These are phyloP conservation scores for Fraxinus quadrangulata DNA, from an alignment of 257 asterid species.

Conservation along the genomic window DNA sequence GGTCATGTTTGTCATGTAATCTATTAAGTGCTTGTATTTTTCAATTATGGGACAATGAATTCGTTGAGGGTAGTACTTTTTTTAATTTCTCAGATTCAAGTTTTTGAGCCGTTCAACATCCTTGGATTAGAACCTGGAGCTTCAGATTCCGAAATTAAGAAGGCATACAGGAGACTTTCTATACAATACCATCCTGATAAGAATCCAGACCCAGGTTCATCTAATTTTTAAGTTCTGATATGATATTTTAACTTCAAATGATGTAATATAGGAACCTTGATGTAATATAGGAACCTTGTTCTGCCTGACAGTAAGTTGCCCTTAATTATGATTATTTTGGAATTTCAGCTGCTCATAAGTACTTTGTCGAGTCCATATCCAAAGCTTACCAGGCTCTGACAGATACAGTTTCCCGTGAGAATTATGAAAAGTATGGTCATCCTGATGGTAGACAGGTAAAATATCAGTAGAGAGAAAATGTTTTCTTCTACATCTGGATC, in stretches of 20 bases:
- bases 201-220: constrained; percentile 92
- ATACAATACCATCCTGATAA: constrained; percentile 95
- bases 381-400: constrained; percentile 98
- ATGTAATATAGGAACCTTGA: constrained; percentile 7
- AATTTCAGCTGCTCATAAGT: constrained; percentile 81
- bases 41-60: background rate
- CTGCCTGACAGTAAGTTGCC: background rate
- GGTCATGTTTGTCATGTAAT: background rate
- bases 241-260: constrained; percentile 18
- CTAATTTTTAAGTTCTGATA: constrained; percentile 17
- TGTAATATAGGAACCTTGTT: constrained; percentile 4
- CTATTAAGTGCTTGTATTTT: background rate
- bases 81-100: constrained; percentile 59
- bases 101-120: constrained; percentile 86
- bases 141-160: constrained; percentile 80
- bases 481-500: constrained; percentile 22
- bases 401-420: constrained; percentile 90
- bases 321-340: constrained; percentile 24
- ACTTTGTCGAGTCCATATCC: constrained; percentile 82
- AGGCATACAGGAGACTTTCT: constrained; percentile 92
- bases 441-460: constrained; percentile 99
- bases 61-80: constrained; percentile 1
- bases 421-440: constrained; percentile 92
- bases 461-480: background rate
- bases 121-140: constrained; percentile 94